Conservation (phyloP, 192 early-diverging fungal genomes). For the Bifiguratus adelaidae region DNA sequence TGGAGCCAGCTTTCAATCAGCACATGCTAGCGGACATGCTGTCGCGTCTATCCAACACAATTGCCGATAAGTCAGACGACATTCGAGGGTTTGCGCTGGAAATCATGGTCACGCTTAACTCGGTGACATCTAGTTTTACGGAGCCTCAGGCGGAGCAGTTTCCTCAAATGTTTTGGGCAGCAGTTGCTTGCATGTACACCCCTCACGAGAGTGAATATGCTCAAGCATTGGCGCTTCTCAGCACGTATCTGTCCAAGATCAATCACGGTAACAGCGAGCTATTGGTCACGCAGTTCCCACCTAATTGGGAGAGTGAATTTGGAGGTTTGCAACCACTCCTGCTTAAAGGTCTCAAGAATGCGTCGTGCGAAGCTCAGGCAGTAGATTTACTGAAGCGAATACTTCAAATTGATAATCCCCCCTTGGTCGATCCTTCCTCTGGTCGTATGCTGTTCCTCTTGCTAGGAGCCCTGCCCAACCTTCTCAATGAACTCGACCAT, state of each 20-base stretch:
- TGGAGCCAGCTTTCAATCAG: constrained; percentile 61
- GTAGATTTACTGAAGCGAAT: constrained; percentile 46
- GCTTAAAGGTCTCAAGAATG: constrained; percentile 55
- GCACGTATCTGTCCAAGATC: constrained; percentile 46
- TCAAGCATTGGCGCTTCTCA: constrained; percentile 56
- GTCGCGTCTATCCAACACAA: constrained; percentile 60
- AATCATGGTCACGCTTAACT: constrained; percentile 54
- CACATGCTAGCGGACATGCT: constrained; percentile 71
- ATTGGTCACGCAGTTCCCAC: constrained; percentile 53
- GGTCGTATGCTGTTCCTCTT: constrained; percentile 49
- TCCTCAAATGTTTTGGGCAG: constrained; percentile 78
- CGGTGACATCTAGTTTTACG: constrained; percentile 48
- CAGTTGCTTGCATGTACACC: constrained; percentile 57
- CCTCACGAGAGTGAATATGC: constrained; percentile 69
- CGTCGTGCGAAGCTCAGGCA: constrained; percentile 38
- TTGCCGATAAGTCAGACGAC: constrained; percentile 63
- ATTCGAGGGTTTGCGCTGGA: constrained; percentile 77
- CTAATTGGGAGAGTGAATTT: constrained; percentile 66
- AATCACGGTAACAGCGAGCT: constrained; percentile 32
- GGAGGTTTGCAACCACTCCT: constrained; percentile 64
- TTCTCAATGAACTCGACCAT: constrained; percentile 57
- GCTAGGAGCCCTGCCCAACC: constrained; percentile 54
- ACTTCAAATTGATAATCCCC: constrained; percentile 38
- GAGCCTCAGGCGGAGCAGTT: constrained; percentile 42
- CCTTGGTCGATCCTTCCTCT: constrained; percentile 49